Conservation (phyloP, 495 filamentous ascomycete genomes). For the Neohortaea acidophila region DNA sequence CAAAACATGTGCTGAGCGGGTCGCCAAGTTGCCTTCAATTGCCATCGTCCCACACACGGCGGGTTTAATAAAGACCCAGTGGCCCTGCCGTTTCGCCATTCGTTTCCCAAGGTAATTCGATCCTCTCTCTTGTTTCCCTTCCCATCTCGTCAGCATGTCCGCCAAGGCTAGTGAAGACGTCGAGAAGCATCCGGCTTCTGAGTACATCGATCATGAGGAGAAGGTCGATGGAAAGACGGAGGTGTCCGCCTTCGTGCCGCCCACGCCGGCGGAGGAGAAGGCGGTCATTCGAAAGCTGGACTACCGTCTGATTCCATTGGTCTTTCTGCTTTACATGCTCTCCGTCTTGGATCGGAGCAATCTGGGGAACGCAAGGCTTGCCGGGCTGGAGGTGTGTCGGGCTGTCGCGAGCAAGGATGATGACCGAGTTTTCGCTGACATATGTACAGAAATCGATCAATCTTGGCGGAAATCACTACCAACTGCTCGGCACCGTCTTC, state of each 20-base stretch:
- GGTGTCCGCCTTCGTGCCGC: conserved; percentile 2
- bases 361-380: conserved; percentile 43
- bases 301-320: conserved; percentile 54
- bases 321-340: conserved; percentile 68
- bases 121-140: too few relatives aligned
- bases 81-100: too few relatives aligned
- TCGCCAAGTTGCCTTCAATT: too few relatives aligned
- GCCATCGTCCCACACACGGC: too few relatives aligned
- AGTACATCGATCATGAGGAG: too few relatives aligned
- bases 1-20: too few relatives aligned
- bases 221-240: background rate
- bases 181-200: too few relatives aligned
- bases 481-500: conserved; percentile 27
- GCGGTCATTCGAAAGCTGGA: conserved; percentile 62
- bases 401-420: background rate
- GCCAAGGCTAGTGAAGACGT: too few relatives aligned
- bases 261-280: conserved; percentile 55
- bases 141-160: too few relatives aligned
- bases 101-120: too few relatives aligned
- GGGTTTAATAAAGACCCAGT: too few relatives aligned
- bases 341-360: conserved; percentile 52
- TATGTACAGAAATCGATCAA: conserved; percentile 14
- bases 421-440: background rate
- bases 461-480: conserved; percentile 17
- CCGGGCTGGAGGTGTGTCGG: conserved; percentile 35